Base-by-base conservation (phyloP, 371 early-diverging fungal genomes). In the Mucor irregularis region DNA sequence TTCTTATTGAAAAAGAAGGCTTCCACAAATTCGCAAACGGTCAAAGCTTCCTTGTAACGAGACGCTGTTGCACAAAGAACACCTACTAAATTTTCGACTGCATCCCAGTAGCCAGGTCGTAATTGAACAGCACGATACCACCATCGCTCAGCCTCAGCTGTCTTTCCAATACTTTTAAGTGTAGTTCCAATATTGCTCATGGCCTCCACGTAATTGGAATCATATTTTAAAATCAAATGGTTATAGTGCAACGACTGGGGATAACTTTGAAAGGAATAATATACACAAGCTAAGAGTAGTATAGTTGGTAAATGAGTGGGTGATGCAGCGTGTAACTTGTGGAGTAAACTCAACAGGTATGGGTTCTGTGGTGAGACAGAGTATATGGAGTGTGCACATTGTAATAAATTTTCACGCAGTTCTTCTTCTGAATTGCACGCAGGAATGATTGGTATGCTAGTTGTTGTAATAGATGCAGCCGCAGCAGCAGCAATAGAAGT, bases 141-240 rank as follows among this genome's bases (percentile, higher is more conserved):
- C 85, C 88, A 93, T 45, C 75, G 68, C 58, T 95, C 95, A 11
- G 95, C 93, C 51, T 89, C 89, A 2, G 75, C 42, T 3, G 83
- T 74, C 21, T 84, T 74, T 26, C 89, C 91, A 77, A 92, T 83
- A 49, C 86, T 90, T 35, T 90, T 78, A 55, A 92, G 71, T 1
- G 95, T 95, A 6, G 93, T 93, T 5, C 94, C 95, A 50, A 95
- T 89, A 65, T 95, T 93, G 49, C 90, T 91, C 87, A 91, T 93
- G 5, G 94, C 94, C 65, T 95, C 95, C 11, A 93, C 93, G 63
- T 93, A 93, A 55, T 84, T 78, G 11, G 90, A 83, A 61, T 95
- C 93, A 28, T 90, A 73, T 50, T 82, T 77, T 9, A 95, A 77
- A 50, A 95, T 95, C 7, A 81, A 69, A 25, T 88, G 81, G 71